These are phyloP conservation scores for Cytospora piceae DNA, from an alignment of 2,329 filamentous ascomycete genomes.

Conservation along the genomic window DNA sequence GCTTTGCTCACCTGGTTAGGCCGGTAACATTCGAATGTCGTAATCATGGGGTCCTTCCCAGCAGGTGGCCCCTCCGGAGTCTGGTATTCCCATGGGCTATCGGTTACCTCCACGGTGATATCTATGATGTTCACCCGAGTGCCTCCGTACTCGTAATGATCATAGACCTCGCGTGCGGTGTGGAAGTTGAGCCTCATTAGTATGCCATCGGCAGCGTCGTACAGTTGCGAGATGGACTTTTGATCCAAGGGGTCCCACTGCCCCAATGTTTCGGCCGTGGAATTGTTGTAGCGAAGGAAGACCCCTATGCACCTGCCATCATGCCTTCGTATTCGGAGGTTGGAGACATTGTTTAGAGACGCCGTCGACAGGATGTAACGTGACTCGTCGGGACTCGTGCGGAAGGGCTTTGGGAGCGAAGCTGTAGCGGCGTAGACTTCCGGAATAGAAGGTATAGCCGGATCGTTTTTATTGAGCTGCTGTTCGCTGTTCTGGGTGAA, in stretches of 20 bases:
- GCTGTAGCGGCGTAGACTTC: not conserved
- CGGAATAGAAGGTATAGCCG: not conserved
- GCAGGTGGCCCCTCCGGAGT: too few species aligned
- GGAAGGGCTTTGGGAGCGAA: not conserved
- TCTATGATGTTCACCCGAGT: not conserved
- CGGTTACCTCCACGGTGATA: not conserved
- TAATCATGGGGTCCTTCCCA: not conserved
- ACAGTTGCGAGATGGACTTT: not conserved
- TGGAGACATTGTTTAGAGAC: not conserved
- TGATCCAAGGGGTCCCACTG: not conserved
- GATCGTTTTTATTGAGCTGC: too few species aligned
- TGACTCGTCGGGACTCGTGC: not conserved
- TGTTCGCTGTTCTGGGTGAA: not conserved
- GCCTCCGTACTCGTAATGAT: too few species aligned
- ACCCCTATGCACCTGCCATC: not conserved
- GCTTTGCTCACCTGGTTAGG: not conserved
- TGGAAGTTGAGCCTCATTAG: conserved; percentile 5
- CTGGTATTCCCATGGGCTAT: not conserved
- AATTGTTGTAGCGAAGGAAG: conserved; percentile 1
- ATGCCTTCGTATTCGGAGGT: conserved; percentile 4
- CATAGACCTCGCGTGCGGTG: not conserved
- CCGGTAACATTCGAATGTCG: not conserved
- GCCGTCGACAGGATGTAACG: conserved; percentile 4
- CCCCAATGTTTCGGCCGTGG: conserved; percentile 2
- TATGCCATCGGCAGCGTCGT: not conserved